A percentile compares a stretch with the other conserved stretches of the same genome.
These are phyloP conservation scores for Aspergillus sp. DNA, from an alignment of 2,329 filamentous ascomycete genomes.

Conservation along the genomic window DNA sequence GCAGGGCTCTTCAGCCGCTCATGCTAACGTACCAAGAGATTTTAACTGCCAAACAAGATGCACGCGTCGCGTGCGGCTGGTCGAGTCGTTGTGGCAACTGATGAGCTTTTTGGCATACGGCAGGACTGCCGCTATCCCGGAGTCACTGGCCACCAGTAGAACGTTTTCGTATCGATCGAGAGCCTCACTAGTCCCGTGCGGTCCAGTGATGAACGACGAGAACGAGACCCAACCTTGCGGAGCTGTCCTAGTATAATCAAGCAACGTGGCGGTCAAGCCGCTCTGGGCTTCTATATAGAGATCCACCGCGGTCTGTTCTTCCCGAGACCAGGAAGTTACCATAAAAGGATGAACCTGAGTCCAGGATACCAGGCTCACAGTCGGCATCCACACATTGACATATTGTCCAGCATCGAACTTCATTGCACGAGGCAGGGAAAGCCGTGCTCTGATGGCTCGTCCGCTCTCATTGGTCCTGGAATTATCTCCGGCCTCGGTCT, in stretches of 20 bases:
- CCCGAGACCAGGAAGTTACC: slow-evolving; percentile 19
- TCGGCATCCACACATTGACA: slow-evolving; percentile 18
- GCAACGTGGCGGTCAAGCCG: slow-evolving; percentile 23
- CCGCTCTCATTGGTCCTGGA: background rate
- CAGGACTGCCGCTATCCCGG: slow-evolving; percentile 27
- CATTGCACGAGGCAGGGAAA: background rate
- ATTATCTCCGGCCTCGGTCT: background rate
- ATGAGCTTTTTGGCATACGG: slow-evolving; percentile 33
- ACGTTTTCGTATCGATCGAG: slow-evolving; percentile 27
- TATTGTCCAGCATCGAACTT: slow-evolving; percentile 11
- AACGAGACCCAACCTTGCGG: slow-evolving; percentile 6
- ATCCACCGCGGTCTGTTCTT: slow-evolving; percentile 18
- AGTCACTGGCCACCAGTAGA: slow-evolving; percentile 31
- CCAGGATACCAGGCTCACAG: slow-evolving; percentile 15
- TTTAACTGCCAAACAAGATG: slow-evolving; percentile 30
- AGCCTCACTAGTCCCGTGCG: slow-evolving; percentile 23
- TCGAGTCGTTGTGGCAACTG: slow-evolving; percentile 24
- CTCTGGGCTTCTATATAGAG: slow-evolving; percentile 23
- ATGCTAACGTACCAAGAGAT: slow-evolving; percentile 12
- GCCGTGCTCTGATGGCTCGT: background rate
- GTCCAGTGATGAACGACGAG: slow-evolving; percentile 25
- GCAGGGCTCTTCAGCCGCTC: background rate
- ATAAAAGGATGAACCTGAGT: slow-evolving; percentile 18
- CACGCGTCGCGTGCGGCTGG: slow-evolving; percentile 20
- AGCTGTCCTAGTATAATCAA: slow-evolving; percentile 4